Evolutionary conservation across 345 rosid species (phyloP), one percentile per base, ranked within the genome.

Genomic region (Pugionium cornutum): DNA sequence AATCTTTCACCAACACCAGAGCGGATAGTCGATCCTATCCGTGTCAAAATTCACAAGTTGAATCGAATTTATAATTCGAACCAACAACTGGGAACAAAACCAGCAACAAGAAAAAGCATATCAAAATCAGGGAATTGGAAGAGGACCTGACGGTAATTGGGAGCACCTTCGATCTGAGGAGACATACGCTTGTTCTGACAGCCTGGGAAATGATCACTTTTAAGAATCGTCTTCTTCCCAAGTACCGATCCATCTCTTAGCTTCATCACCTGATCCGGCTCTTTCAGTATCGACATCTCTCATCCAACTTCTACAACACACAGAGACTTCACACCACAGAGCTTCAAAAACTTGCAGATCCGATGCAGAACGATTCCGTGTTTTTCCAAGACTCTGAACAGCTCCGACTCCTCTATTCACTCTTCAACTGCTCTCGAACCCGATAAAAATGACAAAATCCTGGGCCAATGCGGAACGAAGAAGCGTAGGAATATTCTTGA

Each of bases 151-250:
- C 98, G 97, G 68, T 88, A 92, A 81, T 92, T 92, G 10, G 98
- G 97, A 77, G 98, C 98, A 59, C 98, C 98, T 37, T 92, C 97
- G 81, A 92, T 92, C 65, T 84, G 87, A 37, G 97, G 94, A 53
- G 86, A 70, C 77, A 92, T 74, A 26, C 98, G 97, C 67, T 88
- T 92, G 62, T 92, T 92, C 47, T 89, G 98, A 66, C 98, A 92
- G n/a, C 98, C 97, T n/a, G 98, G 98, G 70, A 92, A 92, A 69
- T 92, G 98, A 80, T 92, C 98, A 74, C 96, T 86, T 81, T 92
- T 92, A 44, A 92, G 91, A 73, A 89, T 89, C 73, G 98, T 92
- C 79, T 84, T 86, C 86, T 86, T 92, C n/a, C 97, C 98, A 31
- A 92, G 76, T 35, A 92, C 98, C 36, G 98, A 92, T 75, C 97